These are phyloP conservation scores for Mortierella sp. DNA, from an alignment of 371 early-diverging fungal genomes.

Conservation along the genomic window DNA sequence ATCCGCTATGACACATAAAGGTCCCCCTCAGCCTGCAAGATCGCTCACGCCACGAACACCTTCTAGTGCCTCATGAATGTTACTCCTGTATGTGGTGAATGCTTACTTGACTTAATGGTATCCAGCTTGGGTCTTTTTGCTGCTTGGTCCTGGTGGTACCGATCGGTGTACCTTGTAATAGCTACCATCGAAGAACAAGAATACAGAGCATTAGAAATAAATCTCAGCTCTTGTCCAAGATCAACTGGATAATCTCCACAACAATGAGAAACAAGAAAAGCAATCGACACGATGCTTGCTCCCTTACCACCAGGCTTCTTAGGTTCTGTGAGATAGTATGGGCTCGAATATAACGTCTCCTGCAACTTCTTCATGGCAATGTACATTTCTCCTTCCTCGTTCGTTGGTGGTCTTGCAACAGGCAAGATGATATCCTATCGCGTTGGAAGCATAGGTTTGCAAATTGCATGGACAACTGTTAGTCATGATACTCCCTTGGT, in stretches of 20 bases:
- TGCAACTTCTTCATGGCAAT: slow-evolving; percentile 40
- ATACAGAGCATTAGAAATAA: not conserved
- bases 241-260: not conserved
- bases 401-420: slow-evolving; percentile 38
- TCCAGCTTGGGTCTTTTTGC: slow-evolving; percentile 37
- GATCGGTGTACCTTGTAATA: slow-evolving; percentile 45
- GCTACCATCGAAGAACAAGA: slow-evolving; percentile 14
- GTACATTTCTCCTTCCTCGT: slow-evolving; percentile 38
- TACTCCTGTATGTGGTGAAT: not conserved
- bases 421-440: slow-evolving; percentile 46
- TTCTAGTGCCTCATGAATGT: no score
- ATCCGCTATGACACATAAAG: not conserved
- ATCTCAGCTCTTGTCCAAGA: not conserved
- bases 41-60: no score
- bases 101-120: slow-evolving; percentile 45
- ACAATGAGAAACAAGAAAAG: not conserved
- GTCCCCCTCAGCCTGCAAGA: not conserved
- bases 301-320: slow-evolving; percentile 36
- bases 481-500: not conserved
- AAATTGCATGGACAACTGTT: not conserved
- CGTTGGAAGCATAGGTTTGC: not conserved
- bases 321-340: slow-evolving; percentile 52
- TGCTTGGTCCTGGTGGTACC: slow-evolving; percentile 48
- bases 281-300: not conserved
- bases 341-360: slow-evolving; percentile 28